A percentile compares a stretch with the other conserved stretches of the same genome.
Evolutionary conservation across 164 flowering plant genomes (phyloP).

Genomic region (Tinospora cordifolia): DNA sequence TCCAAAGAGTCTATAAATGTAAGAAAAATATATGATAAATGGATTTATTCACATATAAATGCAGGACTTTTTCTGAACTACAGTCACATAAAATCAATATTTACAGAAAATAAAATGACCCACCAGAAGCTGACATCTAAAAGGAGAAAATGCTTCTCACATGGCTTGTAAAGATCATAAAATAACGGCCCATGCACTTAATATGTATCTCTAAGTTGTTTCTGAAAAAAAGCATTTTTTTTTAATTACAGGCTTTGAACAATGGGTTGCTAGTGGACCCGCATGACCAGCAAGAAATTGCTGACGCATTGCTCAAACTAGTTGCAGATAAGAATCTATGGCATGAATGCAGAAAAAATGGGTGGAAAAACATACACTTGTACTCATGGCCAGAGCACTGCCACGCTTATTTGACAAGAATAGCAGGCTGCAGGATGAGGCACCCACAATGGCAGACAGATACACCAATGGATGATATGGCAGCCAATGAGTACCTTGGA

Average conservation of each 20-base stretch:
- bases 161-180: not conserved
- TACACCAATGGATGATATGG: conserved; percentile 59
- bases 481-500: conserved; percentile 52
- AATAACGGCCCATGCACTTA: not conserved
- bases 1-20: too few species aligned
- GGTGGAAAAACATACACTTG: conserved; percentile 88
- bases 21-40: too few species aligned
- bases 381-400: conserved; percentile 99
- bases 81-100: too few species aligned
- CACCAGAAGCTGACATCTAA: too few species aligned
- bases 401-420: conserved; percentile 84
- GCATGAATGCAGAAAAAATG: conserved; percentile 76
- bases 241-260: conserved; percentile 53
- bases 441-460: conserved; percentile 92
- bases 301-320: conserved; percentile 76
- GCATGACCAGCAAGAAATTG: conserved; percentile 74
- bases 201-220: not conserved
- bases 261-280: conserved; percentile 95
- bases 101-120: too few species aligned
- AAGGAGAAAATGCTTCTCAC: too few species aligned
- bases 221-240: not conserved
- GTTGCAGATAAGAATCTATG: conserved; percentile 88
- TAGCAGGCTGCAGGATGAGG: conserved; percentile 88
- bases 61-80: too few species aligned
- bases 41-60: too few species aligned